Percentiles rank a stretch among this genome's conserved stretches.
Evolutionary conservation across 2,329 filamentous ascomycete species (phyloP).

Genomic region (Cryoendolithus antarcticus): DNA sequence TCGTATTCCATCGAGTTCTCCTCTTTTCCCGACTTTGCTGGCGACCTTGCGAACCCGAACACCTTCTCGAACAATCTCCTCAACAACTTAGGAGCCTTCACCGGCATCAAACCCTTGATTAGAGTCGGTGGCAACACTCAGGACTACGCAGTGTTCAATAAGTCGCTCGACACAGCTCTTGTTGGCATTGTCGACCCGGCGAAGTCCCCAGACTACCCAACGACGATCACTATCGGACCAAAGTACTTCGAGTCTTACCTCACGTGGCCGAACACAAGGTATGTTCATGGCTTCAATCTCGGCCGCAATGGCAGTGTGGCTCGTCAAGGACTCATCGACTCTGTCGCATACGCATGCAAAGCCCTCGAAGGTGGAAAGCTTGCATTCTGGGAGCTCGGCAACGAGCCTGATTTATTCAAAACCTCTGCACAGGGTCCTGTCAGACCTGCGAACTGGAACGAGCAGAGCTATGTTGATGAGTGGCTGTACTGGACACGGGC

Average conservation of each 20-base stretch:
- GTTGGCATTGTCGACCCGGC: constrained; percentile 41
- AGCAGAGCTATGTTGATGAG: constrained; percentile 43
- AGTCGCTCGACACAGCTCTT: constrained; percentile 37
- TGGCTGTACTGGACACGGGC: constrained; percentile 44
- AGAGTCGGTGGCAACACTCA: constrained; percentile 57
- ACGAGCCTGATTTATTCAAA: constrained; percentile 50
- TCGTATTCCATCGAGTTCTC: constrained; percentile 42
- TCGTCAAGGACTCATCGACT: constrained; percentile 41
- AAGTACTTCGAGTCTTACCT: constrained; percentile 52
- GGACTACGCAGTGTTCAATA: constrained; percentile 50
- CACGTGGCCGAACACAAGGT: constrained; percentile 44
- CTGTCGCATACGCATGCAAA: constrained; percentile 45
- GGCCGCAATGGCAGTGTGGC: constrained; percentile 41
- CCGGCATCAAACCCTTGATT: constrained; percentile 47
- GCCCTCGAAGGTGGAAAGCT: constrained; percentile 40
- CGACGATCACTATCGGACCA: constrained; percentile 47
- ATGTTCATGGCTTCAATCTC: constrained; percentile 50
- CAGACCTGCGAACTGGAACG: constrained; percentile 41
- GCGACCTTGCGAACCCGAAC: constrained; percentile 45
- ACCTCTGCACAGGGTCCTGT: constrained; percentile 40
- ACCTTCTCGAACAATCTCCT: constrained; percentile 49
- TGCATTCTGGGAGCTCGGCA: constrained; percentile 50
- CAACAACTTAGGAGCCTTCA: constrained; percentile 41
- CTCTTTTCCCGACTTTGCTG: constrained; percentile 42
- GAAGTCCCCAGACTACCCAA: constrained; percentile 47